Evolutionary conservation across 495 filamentous ascomycete species (phyloP).

Genomic region (Peziza echinospora): DNA sequence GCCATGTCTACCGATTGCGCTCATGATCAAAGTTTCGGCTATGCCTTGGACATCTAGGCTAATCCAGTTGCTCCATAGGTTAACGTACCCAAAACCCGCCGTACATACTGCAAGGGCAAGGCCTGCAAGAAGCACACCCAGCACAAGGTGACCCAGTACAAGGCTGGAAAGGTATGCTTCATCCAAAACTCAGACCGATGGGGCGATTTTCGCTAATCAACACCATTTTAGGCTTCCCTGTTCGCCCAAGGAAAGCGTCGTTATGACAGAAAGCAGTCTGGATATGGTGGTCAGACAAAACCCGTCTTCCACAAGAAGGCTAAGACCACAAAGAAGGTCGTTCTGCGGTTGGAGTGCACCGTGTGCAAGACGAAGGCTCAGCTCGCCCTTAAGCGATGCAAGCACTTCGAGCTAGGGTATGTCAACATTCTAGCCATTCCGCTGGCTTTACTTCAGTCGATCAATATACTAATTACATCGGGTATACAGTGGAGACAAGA

Average conservation of each 20-base stretch:
- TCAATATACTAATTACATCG: constrained; percentile 4
- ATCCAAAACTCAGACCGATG: background rate
- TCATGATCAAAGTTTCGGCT: too few relatives aligned
- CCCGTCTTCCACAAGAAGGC: constrained; percentile 99
- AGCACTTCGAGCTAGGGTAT: constrained; percentile 99
- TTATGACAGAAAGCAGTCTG: constrained; percentile 99
- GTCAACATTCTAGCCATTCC: too few relatives aligned
- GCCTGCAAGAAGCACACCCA: constrained; percentile 84
- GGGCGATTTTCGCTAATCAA: background rate
- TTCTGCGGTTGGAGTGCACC: constrained; percentile 91
- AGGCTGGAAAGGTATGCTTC: constrained; percentile 50
- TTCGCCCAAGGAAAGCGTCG: constrained; percentile 98
- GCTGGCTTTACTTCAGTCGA: background rate
- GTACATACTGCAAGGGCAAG: constrained; percentile 89
- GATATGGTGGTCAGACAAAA: constrained; percentile 99
- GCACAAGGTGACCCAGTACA: constrained; percentile 95
- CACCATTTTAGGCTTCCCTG: constrained; percentile 70
- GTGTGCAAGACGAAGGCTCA: constrained; percentile 96
- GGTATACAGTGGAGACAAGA: constrained; percentile 88
- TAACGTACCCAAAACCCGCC: constrained; percentile 77
- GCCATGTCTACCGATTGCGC: too few relatives aligned
- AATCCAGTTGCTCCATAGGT: constrained; percentile 30
- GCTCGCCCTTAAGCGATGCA: constrained; percentile 93
- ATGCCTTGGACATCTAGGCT: too few relatives aligned
- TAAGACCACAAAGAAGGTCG: constrained; percentile 99